Percentiles rank a stretch among this genome's conserved stretches.
phyloP scores from a whole-genome alignment of 768 basidiomycete genomes.

The Russula sp. region DNA sequence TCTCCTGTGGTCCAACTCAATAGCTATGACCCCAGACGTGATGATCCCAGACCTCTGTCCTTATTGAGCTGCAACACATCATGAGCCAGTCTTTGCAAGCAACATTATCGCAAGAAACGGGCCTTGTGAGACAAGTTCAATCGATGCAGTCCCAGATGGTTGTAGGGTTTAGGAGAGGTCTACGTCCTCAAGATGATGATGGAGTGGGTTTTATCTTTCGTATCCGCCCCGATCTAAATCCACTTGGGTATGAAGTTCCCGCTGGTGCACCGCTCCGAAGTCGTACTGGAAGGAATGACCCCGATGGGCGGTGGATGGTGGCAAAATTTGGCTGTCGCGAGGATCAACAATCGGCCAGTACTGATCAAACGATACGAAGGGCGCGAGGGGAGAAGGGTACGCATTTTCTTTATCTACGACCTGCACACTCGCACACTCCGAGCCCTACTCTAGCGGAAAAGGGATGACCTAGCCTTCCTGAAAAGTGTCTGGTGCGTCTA shows the following conservation, averaged over 20 bases:
- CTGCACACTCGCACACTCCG: background rate
- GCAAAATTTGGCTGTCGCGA: background rate
- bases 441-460: background rate
- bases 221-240: background rate
- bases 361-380: conserved; percentile 10
- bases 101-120: conserved; percentile 5
- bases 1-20: background rate
- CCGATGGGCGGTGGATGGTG: background rate
- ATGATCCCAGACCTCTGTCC: conserved; percentile 5
- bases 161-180: background rate
- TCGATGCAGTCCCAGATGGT: conserved; percentile 7
- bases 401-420: background rate
- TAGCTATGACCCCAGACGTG: background rate
- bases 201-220: background rate
- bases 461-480: conserved; percentile 2
- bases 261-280: conserved; percentile 2
- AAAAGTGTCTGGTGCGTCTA: conserved; percentile 7
- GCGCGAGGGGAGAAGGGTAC: conserved; percentile 1
- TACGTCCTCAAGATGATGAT: conserved; percentile 8
- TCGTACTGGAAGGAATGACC: background rate
- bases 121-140: conserved; percentile 7
- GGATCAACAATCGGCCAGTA: background rate
- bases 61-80: conserved; percentile 6
- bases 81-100: conserved; percentile 3
- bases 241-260: conserved; percentile 5